Conservation (phyloP, 257 asterid species). For the Agastache rugosa region DNA sequence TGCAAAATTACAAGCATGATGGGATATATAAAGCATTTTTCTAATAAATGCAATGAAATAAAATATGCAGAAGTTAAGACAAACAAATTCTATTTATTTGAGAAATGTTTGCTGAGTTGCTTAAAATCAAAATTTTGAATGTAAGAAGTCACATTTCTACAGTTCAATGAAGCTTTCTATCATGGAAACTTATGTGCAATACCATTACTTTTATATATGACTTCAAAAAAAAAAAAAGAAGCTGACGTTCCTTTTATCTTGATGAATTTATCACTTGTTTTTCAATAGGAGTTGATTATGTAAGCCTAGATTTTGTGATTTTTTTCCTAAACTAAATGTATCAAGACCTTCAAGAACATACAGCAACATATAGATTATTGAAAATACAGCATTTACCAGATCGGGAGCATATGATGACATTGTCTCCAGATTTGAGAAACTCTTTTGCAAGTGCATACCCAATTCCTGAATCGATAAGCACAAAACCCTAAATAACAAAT, state of each 20-base stretch:
- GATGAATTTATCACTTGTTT: background rate
- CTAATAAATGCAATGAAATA: background rate
- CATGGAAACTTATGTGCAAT: no score
- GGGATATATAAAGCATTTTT: slow-evolving; percentile 8
- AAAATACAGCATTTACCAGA: slow-evolving; percentile 54
- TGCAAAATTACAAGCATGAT: slow-evolving; percentile 43
- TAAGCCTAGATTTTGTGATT: background rate
- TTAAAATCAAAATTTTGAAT: background rate
- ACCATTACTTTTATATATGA: no score
- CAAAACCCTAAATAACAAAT: background rate
- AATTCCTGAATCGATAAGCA: slow-evolving; percentile 63
- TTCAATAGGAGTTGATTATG: background rate
- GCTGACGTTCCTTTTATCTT: no score
- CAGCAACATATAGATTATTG: background rate
- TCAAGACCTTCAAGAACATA: background rate
- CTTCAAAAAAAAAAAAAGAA: no score
- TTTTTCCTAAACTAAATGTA: background rate
- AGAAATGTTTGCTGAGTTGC: background rate
- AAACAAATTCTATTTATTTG: background rate
- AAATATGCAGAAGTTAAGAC: slow-evolving; percentile 2
- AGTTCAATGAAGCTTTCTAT: no score
- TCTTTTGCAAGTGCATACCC: slow-evolving; percentile 96
- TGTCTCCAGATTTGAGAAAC: slow-evolving; percentile 88
- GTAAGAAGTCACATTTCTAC: background rate
- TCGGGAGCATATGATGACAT: slow-evolving; percentile 89